Evolutionary conservation across 108 stramenopile species (phyloP).

Genomic region (Fragilaria crotonensis): DNA sequence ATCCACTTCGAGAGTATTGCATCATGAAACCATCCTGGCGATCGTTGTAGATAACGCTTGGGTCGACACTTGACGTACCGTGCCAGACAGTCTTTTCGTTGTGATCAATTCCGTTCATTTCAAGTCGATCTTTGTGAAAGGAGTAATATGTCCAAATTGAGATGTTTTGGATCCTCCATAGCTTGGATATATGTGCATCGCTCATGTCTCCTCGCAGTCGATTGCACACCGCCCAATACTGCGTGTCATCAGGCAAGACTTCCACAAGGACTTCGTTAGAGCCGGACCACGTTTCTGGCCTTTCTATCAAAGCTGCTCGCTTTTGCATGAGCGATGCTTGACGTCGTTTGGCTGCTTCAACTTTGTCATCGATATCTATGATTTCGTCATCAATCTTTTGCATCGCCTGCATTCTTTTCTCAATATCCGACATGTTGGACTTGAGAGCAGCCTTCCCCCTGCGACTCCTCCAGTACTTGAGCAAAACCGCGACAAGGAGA

Average conservation of each 20-base stretch:
- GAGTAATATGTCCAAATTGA: conserved; percentile 1
- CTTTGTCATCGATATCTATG: neutral
- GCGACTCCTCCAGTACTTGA: neutral
- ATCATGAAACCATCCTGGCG: conserved; percentile 12
- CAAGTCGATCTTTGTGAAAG: conserved; percentile 3
- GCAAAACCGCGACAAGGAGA: neutral
- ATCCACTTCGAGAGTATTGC: neutral
- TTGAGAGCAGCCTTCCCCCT: neutral
- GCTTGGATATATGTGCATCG: neutral
- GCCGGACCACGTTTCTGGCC: neutral
- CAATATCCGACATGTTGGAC: neutral
- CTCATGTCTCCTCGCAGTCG: neutral
- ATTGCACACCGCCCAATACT: conserved; percentile 1
- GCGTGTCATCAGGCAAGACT: neutral
- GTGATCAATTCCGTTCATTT: neutral
- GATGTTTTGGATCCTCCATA: conserved; percentile 5
- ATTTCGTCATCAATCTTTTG: neutral
- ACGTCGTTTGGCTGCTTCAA: neutral
- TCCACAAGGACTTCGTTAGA: neutral
- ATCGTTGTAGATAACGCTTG: conserved; percentile 4
- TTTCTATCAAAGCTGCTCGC: neutral
- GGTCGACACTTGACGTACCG: conserved; percentile 2
- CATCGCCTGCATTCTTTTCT: neutral
- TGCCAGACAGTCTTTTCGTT: conserved; percentile 6
- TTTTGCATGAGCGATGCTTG: neutral